Base-by-base conservation (phyloP, 2,329 filamentous ascomycete genomes). In the Nemania sp. region DNA sequence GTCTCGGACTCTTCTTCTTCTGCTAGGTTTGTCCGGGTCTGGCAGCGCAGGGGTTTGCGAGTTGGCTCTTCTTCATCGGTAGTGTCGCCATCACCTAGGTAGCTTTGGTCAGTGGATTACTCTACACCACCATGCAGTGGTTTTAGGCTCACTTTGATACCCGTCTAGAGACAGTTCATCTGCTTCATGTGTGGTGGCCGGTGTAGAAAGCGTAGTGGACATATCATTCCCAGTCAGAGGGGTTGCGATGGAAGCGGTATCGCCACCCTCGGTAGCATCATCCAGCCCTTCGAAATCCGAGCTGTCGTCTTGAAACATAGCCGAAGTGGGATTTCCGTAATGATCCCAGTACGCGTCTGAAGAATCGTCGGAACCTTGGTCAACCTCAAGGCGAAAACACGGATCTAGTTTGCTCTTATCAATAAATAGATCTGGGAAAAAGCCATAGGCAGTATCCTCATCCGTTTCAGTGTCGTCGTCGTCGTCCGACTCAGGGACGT, bases 371-470 rank as follows among this genome's bases (percentile, higher is more conserved):
- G 55, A 48, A 15, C 53, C 84, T 59, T 82, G 79, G 67, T 91
- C 88, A 60, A 92, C 87, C 72, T 90, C 85, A 36, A 83, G 81
- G 59, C 88, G 86, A 65, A 93, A 84, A 46, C 80, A 79, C 5
- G 88, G 86, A 63, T 91, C 88, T 5, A 93, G 77, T 14, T 82
- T 80, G 66, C 84, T 87, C 70, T 91, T 88, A 44, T 88, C 84
- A 52, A 92, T 78, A 69, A 93, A 93, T 54, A 93, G 85, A 67
- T 91, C 85, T 1, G 89, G 87, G 57, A 90, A 90, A 59, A 91
- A 82, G 59, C 58, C 63, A 47, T 84, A 82, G 55, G 82, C 80
- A 40, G 79, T 73, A 59, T 85, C 80, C 54, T 84, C 80, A 33
- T 86, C 82, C 3, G 78, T 82, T 45, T 86, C 84, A 48, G 83